Percentiles rank a stretch among this genome's conserved stretches.
These are phyloP conservation scores for Cercospora zeina DNA, from an alignment of 2,329 filamentous ascomycete genomes.

Conservation along the genomic window DNA sequence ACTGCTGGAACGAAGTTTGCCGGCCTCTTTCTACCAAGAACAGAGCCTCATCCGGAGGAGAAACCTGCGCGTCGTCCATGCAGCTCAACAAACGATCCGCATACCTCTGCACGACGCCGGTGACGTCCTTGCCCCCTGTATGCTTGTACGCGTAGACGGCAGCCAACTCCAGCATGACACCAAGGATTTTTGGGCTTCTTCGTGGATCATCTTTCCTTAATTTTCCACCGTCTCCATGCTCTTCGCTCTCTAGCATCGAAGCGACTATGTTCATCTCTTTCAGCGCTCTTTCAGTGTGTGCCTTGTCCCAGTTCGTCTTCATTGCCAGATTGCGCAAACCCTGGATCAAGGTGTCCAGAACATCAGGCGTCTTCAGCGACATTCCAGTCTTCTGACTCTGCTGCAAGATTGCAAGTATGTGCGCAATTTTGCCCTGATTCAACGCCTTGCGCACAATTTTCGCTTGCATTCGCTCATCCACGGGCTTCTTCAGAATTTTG, in stretches of 20 bases:
- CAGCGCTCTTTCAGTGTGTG: conserved; percentile 43
- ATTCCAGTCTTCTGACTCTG: conserved; percentile 40
- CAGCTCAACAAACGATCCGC: conserved; percentile 43
- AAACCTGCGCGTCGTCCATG: conserved; percentile 2
- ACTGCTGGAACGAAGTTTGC: conserved; percentile 36
- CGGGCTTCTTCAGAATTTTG: conserved; percentile 28
- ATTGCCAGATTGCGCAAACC: conserved; percentile 42
- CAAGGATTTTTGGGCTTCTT: conserved; percentile 43
- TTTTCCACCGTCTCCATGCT: conserved; percentile 40
- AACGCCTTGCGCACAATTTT: conserved; percentile 41
- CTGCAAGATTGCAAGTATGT: conserved; percentile 40
- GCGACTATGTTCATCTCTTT: conserved; percentile 44
- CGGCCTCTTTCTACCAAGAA: conserved; percentile 3
- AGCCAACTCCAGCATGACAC: conserved; percentile 47
- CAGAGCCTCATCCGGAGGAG: conserved; percentile 7
- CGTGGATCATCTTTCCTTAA: conserved; percentile 37
- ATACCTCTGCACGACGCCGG: conserved; percentile 45
- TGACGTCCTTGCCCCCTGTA: conserved; percentile 38
- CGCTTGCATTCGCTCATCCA: conserved; percentile 31
- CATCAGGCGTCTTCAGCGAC: conserved; percentile 35
- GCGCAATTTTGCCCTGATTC: conserved; percentile 34
- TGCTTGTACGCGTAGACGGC: conserved; percentile 45
- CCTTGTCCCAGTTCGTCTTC: conserved; percentile 41
- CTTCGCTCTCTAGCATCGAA: conserved; percentile 45
- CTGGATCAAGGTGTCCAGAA: conserved; percentile 42